Conservation (phyloP, 352 stramenopile species). For the Phytopythium kandeliae region DNA sequence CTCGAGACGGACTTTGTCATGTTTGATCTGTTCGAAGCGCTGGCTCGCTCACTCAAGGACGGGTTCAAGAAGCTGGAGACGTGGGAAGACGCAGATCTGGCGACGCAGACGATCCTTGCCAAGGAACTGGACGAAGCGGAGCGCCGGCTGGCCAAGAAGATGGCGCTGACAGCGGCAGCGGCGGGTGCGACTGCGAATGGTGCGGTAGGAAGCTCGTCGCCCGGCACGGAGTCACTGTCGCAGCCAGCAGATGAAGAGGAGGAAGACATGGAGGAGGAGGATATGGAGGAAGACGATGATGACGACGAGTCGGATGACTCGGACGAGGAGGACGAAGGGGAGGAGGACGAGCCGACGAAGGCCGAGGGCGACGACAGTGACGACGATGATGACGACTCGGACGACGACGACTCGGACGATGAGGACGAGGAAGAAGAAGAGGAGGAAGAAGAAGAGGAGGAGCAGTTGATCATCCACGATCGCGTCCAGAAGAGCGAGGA, state of each 20-base stretch:
- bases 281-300: slow-evolving; percentile 50
- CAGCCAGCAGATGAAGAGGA: slow-evolving; percentile 36
- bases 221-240: slow-evolving; percentile 27
- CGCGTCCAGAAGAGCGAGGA: slow-evolving; percentile 71
- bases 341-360: slow-evolving; percentile 71
- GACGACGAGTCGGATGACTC: slow-evolving; percentile 56
- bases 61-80: slow-evolving; percentile 62
- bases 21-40: slow-evolving; percentile 73
- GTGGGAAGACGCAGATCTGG: slow-evolving; percentile 74
- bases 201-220: slow-evolving; percentile 16
- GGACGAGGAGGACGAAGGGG: slow-evolving; percentile 24
- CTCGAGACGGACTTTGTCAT: slow-evolving; percentile 93
- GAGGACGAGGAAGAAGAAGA: slow-evolving; percentile 52
- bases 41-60: slow-evolving; percentile 50
- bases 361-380: slow-evolving; percentile 66
- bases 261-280: slow-evolving; percentile 39
- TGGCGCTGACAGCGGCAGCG: slow-evolving; percentile 18
- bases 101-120: slow-evolving; percentile 44
- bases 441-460: slow-evolving; percentile 77
- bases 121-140: slow-evolving; percentile 69
- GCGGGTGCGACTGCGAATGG: slow-evolving; percentile 25
- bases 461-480: slow-evolving; percentile 86
- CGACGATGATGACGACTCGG: slow-evolving; percentile 50
- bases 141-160: slow-evolving; percentile 55
- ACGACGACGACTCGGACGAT: slow-evolving; percentile 67